phyloP scores from a whole-genome alignment of 768 basidiomycete genomes.

The Amanita fuliginea region DNA sequence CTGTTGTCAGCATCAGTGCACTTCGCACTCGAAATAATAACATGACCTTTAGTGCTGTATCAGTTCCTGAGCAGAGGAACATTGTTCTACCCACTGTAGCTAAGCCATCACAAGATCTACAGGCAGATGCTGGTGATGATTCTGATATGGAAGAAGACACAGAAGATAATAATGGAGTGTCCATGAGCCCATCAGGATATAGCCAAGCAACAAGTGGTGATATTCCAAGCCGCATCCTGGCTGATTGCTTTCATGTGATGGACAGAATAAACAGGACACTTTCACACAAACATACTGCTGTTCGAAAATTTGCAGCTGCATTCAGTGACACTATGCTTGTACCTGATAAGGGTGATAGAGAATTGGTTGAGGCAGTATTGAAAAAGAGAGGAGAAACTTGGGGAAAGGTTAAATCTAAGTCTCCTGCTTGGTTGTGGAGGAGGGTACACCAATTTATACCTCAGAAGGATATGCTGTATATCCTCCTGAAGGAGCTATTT shows the following conservation, averaged over 20 bases:
- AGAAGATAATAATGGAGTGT: not conserved
- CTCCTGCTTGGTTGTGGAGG: constrained; percentile 10
- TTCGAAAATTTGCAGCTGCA: constrained; percentile 9
- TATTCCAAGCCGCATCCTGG: constrained; percentile 4
- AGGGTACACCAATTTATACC: constrained; percentile 10
- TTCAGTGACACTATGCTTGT: constrained; percentile 12
- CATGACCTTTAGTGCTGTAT: not conserved
- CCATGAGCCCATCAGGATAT: not conserved
- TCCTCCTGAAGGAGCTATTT: constrained; percentile 11
- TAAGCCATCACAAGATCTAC: not conserved
- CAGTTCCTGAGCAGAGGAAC: not conserved
- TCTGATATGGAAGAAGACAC: not conserved
- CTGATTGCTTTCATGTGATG: constrained; percentile 9
- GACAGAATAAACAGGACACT: constrained; percentile 5
- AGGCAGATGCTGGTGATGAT: not conserved
- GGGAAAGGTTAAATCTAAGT: constrained; percentile 2
- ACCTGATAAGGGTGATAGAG: constrained; percentile 10
- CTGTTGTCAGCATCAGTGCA: constrained; percentile 8
- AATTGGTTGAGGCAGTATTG: constrained; percentile 2
- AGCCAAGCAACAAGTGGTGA: not conserved
- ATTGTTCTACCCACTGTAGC: not conserved
- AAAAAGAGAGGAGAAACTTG: constrained; percentile 5
- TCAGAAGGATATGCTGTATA: constrained; percentile 7
- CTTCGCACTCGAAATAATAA: constrained; percentile 2
- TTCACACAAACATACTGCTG: constrained; percentile 8